A percentile compares a stretch with the other conserved stretches of the same genome.
These are phyloP conservation scores for Maudiozyma turicensis DNA, from an alignment of 805 yeast genomes.

Conservation along the genomic window DNA sequence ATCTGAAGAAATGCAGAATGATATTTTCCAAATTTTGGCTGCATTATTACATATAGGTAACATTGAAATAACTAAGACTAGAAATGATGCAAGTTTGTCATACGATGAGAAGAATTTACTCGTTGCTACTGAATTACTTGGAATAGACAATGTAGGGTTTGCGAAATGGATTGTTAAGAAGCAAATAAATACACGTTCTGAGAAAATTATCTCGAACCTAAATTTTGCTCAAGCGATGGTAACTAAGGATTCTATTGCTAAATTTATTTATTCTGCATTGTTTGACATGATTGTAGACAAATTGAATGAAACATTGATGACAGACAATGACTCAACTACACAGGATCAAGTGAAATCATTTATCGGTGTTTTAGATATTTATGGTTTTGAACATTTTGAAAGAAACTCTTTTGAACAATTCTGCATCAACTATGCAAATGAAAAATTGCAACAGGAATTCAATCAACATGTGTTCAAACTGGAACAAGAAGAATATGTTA, in stretches of 20 bases:
- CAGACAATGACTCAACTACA: slow-evolving; percentile 40
- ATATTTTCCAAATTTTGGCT: slow-evolving; percentile 71
- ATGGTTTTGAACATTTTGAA: slow-evolving; percentile 94
- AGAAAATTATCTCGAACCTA: slow-evolving; percentile 78
- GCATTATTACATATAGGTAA: slow-evolving; percentile 91
- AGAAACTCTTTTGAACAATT: slow-evolving; percentile 94
- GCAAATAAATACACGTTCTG: slow-evolving; percentile 87
- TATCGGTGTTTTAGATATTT: slow-evolving; percentile 94
- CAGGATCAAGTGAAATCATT: slow-evolving; percentile 52
- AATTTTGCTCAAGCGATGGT: slow-evolving; percentile 79
- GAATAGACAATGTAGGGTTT: slow-evolving; percentile 62
- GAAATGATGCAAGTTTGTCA: slow-evolving; percentile 72
- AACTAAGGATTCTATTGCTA: slow-evolving; percentile 92
- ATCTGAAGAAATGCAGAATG: slow-evolving; percentile 43
- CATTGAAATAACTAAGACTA: slow-evolving; percentile 73
- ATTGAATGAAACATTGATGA: slow-evolving; percentile 65
- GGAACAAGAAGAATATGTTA: slow-evolving; percentile 90
- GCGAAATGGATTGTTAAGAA: slow-evolving; percentile 90
- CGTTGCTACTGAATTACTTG: slow-evolving; percentile 77
- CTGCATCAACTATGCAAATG: slow-evolving; percentile 95
- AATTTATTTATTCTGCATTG: slow-evolving; percentile 81
- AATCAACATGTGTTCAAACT: slow-evolving; percentile 95
- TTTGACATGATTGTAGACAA: slow-evolving; percentile 91
- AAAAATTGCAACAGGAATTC: slow-evolving; percentile 93
- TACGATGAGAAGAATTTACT: slow-evolving; percentile 80